A percentile compares a stretch with the other conserved stretches of the same genome.
Evolutionary conservation across 371 early-diverging fungal genomes (phyloP).

Genomic region (Coemansia linderi): DNA sequence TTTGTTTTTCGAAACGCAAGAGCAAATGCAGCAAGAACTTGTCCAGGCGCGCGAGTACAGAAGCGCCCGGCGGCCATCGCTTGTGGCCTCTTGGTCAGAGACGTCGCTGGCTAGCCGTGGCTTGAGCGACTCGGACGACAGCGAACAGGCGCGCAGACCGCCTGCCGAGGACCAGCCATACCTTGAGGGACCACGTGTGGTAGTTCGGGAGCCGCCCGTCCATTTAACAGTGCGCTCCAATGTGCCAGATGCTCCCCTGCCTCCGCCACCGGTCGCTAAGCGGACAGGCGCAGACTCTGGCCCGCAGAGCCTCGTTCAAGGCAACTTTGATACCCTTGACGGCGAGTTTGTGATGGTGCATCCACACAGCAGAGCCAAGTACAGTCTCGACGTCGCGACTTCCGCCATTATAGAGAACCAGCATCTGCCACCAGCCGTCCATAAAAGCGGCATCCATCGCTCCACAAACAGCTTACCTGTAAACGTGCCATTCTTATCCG

Average conservation of each 20-base stretch:
- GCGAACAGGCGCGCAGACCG: slow-evolving; percentile 2
- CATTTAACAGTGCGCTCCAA: background rate
- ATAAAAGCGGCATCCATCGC: slow-evolving; percentile 25
- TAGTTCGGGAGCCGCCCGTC: background rate
- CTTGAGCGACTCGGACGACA: background rate
- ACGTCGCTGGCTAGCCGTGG: background rate
- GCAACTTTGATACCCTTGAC: slow-evolving; percentile 6
- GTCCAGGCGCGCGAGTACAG: slow-evolving; percentile 22
- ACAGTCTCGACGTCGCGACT: slow-evolving; percentile 3
- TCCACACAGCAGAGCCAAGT: slow-evolving; percentile 15
- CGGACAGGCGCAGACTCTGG: background rate
- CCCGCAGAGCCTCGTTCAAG: slow-evolving; percentile 4
- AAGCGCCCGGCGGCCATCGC: slow-evolving; percentile 21
- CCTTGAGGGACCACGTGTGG: background rate
- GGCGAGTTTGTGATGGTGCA: slow-evolving; percentile 3
- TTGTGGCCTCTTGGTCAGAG: slow-evolving; percentile 33
- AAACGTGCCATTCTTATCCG: slow-evolving; percentile 25
- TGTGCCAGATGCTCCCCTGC: slow-evolving; percentile 16
- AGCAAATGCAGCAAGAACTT: slow-evolving; percentile 14
- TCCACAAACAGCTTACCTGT: slow-evolving; percentile 27
- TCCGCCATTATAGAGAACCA: background rate
- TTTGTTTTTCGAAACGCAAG: background rate
- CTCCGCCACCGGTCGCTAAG: slow-evolving; percentile 13
- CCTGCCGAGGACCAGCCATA: background rate
- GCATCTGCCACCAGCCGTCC: slow-evolving; percentile 15